phyloP scores from a whole-genome alignment of 768 basidiomycete species.

The Mycena maculata region DNA sequence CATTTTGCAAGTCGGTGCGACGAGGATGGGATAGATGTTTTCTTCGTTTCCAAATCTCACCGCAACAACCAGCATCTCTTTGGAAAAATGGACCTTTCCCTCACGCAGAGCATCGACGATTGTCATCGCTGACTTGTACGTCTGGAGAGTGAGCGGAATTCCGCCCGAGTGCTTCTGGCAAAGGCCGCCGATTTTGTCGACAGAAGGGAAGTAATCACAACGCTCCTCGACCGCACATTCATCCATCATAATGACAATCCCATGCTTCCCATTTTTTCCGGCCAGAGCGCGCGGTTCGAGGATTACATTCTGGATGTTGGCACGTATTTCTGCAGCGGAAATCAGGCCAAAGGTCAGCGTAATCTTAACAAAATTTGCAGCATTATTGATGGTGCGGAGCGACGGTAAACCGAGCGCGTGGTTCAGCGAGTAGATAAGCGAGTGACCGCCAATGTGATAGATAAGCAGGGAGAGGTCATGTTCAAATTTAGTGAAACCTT shows the following conservation, averaged over 20 bases:
- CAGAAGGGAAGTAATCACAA: constrained; percentile 8
- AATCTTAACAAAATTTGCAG: neutral
- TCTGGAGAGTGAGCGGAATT: neutral
- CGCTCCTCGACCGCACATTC: constrained; percentile 26
- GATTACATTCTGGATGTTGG: constrained; percentile 23
- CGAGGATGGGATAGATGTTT: constrained; percentile 27
- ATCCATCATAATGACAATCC: constrained; percentile 28
- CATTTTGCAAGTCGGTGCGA: constrained; percentile 28
- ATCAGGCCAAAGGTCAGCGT: constrained; percentile 26
- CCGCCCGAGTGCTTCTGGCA: constrained; percentile 25
- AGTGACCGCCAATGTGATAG: neutral
- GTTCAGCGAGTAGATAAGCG: neutral
- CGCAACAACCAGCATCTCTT: constrained; percentile 29
- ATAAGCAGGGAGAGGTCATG: constrained; percentile 15
- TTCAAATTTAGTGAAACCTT: constrained; percentile 4
- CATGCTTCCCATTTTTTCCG: neutral
- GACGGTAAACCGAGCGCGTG: neutral
- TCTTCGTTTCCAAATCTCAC: constrained; percentile 12
- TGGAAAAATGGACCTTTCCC: constrained; percentile 15
- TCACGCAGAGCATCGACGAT: neutral
- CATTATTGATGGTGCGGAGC: neutral
- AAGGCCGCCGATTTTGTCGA: constrained; percentile 24
- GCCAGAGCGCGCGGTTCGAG: constrained; percentile 3
- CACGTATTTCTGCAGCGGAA: neutral
- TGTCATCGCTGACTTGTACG: constrained; percentile 16